phyloP scores from a whole-genome alignment of 352 stramenopile species.

The Ophiocytium majus region DNA sequence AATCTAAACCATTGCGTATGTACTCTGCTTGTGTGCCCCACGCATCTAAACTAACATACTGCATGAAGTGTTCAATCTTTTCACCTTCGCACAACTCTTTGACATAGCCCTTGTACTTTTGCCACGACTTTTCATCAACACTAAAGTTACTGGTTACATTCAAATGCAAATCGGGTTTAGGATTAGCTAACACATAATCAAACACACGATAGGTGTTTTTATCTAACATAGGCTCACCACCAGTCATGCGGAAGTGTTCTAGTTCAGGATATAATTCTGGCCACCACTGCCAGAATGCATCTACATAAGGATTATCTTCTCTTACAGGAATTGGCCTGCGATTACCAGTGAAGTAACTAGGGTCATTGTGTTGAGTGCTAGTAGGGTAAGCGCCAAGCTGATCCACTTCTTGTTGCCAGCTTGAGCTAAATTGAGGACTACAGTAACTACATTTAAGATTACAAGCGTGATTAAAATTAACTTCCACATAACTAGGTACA shows the following conservation, averaged over 20 bases:
- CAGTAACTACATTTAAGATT: constrained; percentile 11
- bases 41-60: not conserved
- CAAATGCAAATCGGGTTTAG: not conserved
- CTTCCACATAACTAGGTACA: not conserved
- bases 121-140: not conserved
- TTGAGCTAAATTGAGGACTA: not conserved
- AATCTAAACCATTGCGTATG: not conserved
- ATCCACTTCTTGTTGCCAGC: not conserved
- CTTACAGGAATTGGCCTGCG: no score
- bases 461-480: not conserved
- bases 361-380: no score
- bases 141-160: not conserved
- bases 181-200: not conserved
- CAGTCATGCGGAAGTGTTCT: not conserved
- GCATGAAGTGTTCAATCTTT: not conserved
- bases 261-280: not conserved
- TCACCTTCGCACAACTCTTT: not conserved
- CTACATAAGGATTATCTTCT: constrained; percentile 1
- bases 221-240: not conserved
- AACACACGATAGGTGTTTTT: not conserved
- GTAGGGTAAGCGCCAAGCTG: not conserved
- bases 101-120: not conserved
- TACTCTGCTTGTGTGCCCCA: not conserved
- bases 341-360: no score
- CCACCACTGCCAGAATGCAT: constrained; percentile 11